Percentiles rank a stretch among this genome's conserved stretches.
Evolutionary conservation across 495 filamentous ascomycete genomes (phyloP).

Genomic region (Penicillium odoratum): DNA sequence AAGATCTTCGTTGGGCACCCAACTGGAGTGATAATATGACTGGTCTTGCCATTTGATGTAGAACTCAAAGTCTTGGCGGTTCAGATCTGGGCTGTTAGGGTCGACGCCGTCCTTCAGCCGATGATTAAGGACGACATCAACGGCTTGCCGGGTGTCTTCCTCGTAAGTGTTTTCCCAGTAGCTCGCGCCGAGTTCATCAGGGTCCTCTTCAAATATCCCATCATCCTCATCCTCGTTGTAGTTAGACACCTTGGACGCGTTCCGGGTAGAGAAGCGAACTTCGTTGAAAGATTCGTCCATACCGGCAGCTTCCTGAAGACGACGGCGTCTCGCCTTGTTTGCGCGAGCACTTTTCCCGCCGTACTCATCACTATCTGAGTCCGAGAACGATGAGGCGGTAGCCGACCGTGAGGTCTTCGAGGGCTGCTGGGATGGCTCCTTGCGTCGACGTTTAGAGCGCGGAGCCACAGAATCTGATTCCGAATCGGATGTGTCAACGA

Average conservation of each 20-base stretch:
- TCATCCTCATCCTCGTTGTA: conserved; percentile 89
- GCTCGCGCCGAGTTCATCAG: conserved; percentile 53
- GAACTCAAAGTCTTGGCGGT: conserved; percentile 84
- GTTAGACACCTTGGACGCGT: conserved; percentile 79
- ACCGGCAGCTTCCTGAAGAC: conserved; percentile 58
- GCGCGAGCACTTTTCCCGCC: conserved; percentile 68
- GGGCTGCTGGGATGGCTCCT: conserved; percentile 37
- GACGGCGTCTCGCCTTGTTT: conserved; percentile 71
- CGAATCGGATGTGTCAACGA: conserved; percentile 77
- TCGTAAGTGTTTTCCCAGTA: conserved; percentile 64
- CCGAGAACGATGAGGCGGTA: conserved; percentile 43
- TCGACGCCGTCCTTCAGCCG: conserved; percentile 68
- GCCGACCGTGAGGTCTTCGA: conserved; percentile 50
- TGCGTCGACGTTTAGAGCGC: conserved; percentile 43
- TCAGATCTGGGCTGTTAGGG: conserved; percentile 52
- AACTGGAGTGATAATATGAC: conserved; percentile 92
- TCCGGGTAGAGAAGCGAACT: conserved; percentile 87
- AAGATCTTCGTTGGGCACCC: conserved; percentile 77
- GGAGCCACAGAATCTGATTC: conserved; percentile 48
- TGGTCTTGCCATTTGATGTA: conserved; percentile 97
- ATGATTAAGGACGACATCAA: conserved; percentile 89
- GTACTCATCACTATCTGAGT: conserved; percentile 64
- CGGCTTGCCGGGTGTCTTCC: conserved; percentile 72
- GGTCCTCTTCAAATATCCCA: conserved; percentile 71
- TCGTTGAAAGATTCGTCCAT: conserved; percentile 63